Base-by-base conservation (phyloP, 2,329 filamentous ascomycete species). In the Epichloe gansuensis region DNA sequence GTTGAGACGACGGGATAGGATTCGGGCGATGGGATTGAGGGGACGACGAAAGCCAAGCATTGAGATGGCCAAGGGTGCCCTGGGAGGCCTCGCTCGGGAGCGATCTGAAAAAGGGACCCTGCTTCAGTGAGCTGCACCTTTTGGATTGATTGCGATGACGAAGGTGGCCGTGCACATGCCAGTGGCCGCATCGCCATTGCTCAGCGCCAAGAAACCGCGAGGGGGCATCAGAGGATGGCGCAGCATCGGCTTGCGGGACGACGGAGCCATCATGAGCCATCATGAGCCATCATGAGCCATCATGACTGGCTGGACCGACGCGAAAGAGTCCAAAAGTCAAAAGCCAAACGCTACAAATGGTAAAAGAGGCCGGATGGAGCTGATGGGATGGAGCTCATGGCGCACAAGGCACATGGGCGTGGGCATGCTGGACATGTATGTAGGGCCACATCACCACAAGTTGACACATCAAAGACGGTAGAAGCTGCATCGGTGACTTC, bases 21-120 rank as follows among this genome's bases (percentile, higher is more conserved):
- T n/a, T 43, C 17, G 41, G 15, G 41, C 11, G 17, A 43, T 25
- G 41, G 41, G 9, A 23, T 12, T 21, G 21, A 12, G 15, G n/a
- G 17, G 42, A 44, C 42, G 42, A 17, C 39, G 43, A 50, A 21
- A 21, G 39, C 39, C 48, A 43, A 50, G 39, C 39, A 41, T 9
- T 31, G 17, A 11, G 17, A 51, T 39, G 41, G 37, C 25, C 47
- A 49, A 46, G 41, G 49, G 37, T 45, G 41, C 41, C 49, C 21
- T 50, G 46, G 52, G 48, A 54, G 48, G 49, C 52, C 54, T 50
- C 47, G 51, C 44, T 53, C 54, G 53, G 53, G 37, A 52, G 42
- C 53, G 51, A 55, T 51, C 53, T 51, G 51, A 53, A 46, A 42
- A 43, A 37, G 23, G 15, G 12, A 37, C 13, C 21, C 37, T 39